Evolutionary conservation across 768 basidiomycete species (phyloP), one percentile per base, ranked within the genome.

Genomic region (Fomitopsis serialis): DNA sequence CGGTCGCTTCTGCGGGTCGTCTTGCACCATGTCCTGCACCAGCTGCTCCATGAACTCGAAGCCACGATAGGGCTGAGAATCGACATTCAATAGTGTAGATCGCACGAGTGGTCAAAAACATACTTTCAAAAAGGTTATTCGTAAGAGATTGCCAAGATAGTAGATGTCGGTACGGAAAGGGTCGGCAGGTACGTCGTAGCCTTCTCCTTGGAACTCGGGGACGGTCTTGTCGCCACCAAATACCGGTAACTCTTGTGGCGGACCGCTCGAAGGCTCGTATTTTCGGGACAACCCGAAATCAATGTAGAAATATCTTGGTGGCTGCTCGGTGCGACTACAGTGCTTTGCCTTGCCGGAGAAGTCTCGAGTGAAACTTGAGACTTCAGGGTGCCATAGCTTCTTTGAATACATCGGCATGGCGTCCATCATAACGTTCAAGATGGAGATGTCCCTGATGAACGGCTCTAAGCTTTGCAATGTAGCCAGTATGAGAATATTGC

Each of bases 41-140:
- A 74, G 61, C 1, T 54, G 55, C 12, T 35, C 12, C 57, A 72
- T 66, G 54, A 73, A 71, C 6, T 69, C 68, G n/a, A 72, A 54
- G 0, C 66, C 65, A 6, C 40, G 22, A 23, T 57, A 60, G n/a
- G n/a, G n/a, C n/a, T n/a, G n/a, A n/a, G n/a, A n/a, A n/a, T n/a
- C n/a, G n/a, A n/a, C n/a, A n/a, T n/a, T n/a, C n/a, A n/a, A n/a
- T n/a, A n/a, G n/a, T n/a, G n/a, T n/a, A n/a, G n/a, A n/a, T n/a
- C n/a, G n/a, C n/a, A n/a, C n/a, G n/a, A n/a, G n/a, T n/a, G n/a
- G n/a, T n/a, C n/a, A n/a, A n/a, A n/a, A 32, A 32, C 29, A 32
- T 48, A 56, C 55, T 17, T 52, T 25, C 10, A 56, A 17, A 42
- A 58, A 56, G 25, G 50, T 24, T 22, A 46, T 23, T 19, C 54